Evolutionary conservation across 306 rosid genomes (phyloP), one percentile per base, ranked within the genome.

Genomic region (Quercus robur): DNA sequence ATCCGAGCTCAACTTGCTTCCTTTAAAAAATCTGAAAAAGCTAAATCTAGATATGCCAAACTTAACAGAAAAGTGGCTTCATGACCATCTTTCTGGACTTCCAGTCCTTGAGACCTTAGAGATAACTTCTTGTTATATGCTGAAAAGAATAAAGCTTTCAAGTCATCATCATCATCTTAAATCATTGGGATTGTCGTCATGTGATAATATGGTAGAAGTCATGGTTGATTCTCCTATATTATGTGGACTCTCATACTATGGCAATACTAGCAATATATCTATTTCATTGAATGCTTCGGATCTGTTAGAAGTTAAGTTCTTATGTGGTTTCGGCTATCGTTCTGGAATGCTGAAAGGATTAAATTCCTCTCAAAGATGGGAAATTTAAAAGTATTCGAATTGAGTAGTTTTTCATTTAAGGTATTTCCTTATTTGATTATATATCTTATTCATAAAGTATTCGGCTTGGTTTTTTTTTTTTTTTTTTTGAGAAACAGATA

Each of bases 81-180:
- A 67, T 75, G 75, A 81, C 2, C 46, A 56, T 38, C 54, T 86
- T 30, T 18, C 4, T 19, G 66, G 84, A 67, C 75, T 75, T 12
- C 77, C 75, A 46, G 54, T 78, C 35, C 82, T 86, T 52, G 89
- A 84, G 77, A 75, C 19, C 10, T 75, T 86, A 77, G 13, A 13
- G 10, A 30, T 86, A 4, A 19, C 0, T 17, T 2, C 28, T 33
- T 86, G 83, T 19, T 9, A 14, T 23, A 56, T 86, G 84, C 75
- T 80, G 62, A 77, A 71, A 57, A 81, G 20, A 49, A 71, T 86
- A 64, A 58, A 69, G 59, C 72, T 86, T 73, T 78, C 87, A 58
- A 72, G 85, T 68, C 21, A 3, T 51, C 31, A 4, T 30, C 31
- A 30, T 30, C 59, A 61, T 31, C 82, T 81, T 20, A 81, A 72